phyloP scores from a whole-genome alignment of 805 yeast species.

The Yamadazyma insecticola region DNA sequence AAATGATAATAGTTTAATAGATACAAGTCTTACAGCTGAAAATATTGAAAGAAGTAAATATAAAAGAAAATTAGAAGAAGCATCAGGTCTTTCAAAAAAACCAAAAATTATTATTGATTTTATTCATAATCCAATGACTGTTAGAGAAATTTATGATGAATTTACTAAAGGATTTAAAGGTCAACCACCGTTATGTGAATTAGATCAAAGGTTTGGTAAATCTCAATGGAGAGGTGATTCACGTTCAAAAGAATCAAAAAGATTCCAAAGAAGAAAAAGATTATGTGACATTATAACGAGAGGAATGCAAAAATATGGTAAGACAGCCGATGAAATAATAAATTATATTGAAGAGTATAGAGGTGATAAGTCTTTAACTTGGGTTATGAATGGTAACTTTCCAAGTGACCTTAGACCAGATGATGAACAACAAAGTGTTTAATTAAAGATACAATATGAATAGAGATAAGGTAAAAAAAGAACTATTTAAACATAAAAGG shows the following conservation, averaged over 20 bases:
- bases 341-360: conserved; percentile 37
- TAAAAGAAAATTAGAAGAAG: conserved; percentile 3
- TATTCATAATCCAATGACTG: conserved; percentile 41
- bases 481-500: no score
- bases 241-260: conserved; percentile 39
- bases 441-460: no score
- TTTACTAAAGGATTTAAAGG: conserved; percentile 42
- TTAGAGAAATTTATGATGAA: conserved; percentile 41
- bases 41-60: conserved; percentile 4
- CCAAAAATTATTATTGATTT: conserved; percentile 37
- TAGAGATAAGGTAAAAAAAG: no score
- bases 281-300: conserved; percentile 40
- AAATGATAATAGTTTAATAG: conserved; percentile 6
- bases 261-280: conserved; percentile 40
- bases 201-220: conserved; percentile 41
- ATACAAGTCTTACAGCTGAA: no score
- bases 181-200: conserved; percentile 37
- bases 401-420: no score
- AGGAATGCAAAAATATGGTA: conserved; percentile 36
- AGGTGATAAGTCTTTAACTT: conserved; percentile 39
- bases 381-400: conserved; percentile 45
- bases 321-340: conserved; percentile 37
- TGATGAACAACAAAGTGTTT: no score
- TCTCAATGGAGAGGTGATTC: conserved; percentile 45
- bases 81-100: conserved; percentile 14